phyloP scores from a whole-genome alignment of 2,329 filamentous ascomycete genomes.

The Neoascochyta sp. region DNA sequence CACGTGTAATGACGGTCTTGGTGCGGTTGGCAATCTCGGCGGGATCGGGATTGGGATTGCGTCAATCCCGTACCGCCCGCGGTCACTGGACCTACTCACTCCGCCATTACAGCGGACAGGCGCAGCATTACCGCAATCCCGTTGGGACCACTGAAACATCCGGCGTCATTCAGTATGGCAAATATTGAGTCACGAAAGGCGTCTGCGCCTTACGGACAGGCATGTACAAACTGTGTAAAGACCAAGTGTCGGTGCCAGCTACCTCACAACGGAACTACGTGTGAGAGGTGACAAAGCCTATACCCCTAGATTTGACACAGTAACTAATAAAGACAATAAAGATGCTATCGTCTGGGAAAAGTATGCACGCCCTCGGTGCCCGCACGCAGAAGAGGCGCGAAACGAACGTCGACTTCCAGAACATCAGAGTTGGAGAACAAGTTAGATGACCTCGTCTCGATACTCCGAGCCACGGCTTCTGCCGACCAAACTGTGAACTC shows the following conservation, averaged over 20 bases:
- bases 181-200: no score
- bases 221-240: conserved; percentile 23
- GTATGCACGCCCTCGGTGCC: conserved; percentile 11
- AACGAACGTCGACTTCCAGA: conserved; percentile 3
- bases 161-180: no score
- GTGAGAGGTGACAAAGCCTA: conserved; percentile 17
- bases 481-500: conserved; percentile 4
- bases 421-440: conserved; percentile 29
- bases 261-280: conserved; percentile 10
- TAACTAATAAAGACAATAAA: conserved; percentile 1
- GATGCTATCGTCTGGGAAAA: conserved; percentile 16
- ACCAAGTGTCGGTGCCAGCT: conserved; percentile 28
- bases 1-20: no score
- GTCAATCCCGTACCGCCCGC: no score
- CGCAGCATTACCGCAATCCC: no score
- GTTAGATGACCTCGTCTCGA: conserved; percentile 26
- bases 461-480: no score
- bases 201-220: conserved; percentile 25
- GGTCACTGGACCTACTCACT: no score
- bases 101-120: no score
- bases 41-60: no score
- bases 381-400: conserved; percentile 8
- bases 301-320: neutral
- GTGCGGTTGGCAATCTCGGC: no score
- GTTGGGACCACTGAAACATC: no score